Evolutionary conservation across 768 basidiomycete species (phyloP), one percentile per base, ranked within the genome.

Genomic region (Tricholoma terreum): DNA sequence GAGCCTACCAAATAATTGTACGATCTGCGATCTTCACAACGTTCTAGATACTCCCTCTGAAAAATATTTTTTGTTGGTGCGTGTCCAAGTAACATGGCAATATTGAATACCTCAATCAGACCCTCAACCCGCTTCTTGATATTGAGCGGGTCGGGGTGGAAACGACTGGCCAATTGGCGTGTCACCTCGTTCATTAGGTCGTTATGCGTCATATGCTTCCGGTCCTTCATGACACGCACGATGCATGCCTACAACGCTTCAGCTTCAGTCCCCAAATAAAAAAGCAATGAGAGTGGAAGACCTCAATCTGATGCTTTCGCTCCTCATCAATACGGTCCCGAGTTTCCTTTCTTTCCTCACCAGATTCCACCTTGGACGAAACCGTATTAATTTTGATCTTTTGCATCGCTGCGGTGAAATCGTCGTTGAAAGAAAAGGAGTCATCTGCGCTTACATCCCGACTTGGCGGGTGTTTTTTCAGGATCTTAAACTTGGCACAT

Each of bases 191-290:
- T 89, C 58, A 98, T 79, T 12, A 99, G 81, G 55, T 94, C 92
- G 58, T 85, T 92, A 66, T 98, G 93, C 6, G 79, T 74, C 85
- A 98, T 87, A 54, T 83, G 82, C 69, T 98, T 98, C 55, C 94
- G 78, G 68, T 93, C 88, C 74, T 98, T 98, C 96, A 99, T 98
- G 27, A 98, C 86, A 31, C 97, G 87, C 22, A 99, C 97, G 60
- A 98, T 89, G 67, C 93, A 98, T 1, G 97, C 97, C 95, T 99
- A 49, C n/a, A 45, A 50, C 19, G 33, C 42, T 58, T 19, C 15
- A 48, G 33, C 43, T 58, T 31, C 15, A 27, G 40, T 51, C n/a
- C 42, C 34, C 11, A 15, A 43, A 36, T 38, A 21, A 11, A 30
- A 27, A 36, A 9, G 33, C 34, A 22, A 38, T 15, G 22, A 46